Percentiles rank a stretch among this genome's conserved stretches.
Evolutionary conservation across 2,329 filamentous ascomycete species (phyloP).

Genomic region (Fusarium aywerte): DNA sequence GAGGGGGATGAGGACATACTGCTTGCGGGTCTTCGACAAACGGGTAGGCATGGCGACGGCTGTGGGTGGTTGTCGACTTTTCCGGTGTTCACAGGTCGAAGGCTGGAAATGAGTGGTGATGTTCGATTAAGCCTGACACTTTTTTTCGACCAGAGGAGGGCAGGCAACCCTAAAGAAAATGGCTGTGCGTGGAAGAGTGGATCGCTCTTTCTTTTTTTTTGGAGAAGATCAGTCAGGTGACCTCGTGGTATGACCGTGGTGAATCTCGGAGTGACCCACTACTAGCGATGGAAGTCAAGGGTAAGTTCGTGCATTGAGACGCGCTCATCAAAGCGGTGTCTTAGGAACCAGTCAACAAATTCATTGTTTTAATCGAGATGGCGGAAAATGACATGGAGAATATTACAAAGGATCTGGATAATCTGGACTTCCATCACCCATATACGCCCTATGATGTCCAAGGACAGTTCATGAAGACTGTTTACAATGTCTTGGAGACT

Average conservation of each 20-base stretch:
- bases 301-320: conserved; percentile 23
- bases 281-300: conserved; percentile 25
- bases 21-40: conserved; percentile 81
- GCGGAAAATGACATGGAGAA: conserved; percentile 25
- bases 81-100: conserved; percentile 52
- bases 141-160: conserved; percentile 54
- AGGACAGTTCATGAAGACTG: conserved; percentile 83
- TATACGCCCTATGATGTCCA: conserved; percentile 91
- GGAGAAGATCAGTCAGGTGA: conserved; percentile 48
- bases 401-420: conserved; percentile 41
- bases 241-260: conserved; percentile 38
- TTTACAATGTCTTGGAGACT: conserved; percentile 80
- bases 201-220: neutral
- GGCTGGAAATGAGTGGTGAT: conserved; percentile 53
- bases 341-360: neutral
- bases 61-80: conserved; percentile 56
- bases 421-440: conserved; percentile 82
- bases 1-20: conserved; percentile 64
- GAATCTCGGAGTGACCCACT: conserved; percentile 32
- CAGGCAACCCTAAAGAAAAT: conserved; percentile 54
- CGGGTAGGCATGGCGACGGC: conserved; percentile 76
- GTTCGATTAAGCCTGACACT: conserved; percentile 51
- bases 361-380: conserved; percentile 31
- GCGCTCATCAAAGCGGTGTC: conserved; percentile 14
- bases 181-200: conserved; percentile 24